Percentiles rank a stretch among this genome's conserved stretches.
These are phyloP conservation scores for Phytopythium litorale DNA, from an alignment of 352 stramenopile species.

Conservation along the genomic window DNA sequence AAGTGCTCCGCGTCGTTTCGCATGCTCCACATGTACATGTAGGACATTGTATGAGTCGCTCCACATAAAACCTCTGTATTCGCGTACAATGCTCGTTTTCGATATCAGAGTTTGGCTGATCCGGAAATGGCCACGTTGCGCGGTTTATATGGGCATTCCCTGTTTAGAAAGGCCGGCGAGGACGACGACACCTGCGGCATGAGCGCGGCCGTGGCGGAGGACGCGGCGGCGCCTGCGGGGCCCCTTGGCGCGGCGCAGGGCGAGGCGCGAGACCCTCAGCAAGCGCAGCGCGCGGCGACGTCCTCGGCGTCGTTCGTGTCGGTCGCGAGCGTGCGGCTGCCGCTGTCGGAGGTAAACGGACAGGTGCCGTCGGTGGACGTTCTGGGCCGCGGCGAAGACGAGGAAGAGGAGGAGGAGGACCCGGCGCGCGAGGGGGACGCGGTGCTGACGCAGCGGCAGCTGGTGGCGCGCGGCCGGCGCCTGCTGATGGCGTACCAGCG, in stretches of 20 bases:
- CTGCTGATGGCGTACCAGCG: slow-evolving; percentile 45
- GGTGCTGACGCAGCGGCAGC: slow-evolving; percentile 25
- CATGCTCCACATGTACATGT: not conserved
- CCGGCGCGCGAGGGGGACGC: not conserved
- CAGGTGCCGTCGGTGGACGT: not conserved
- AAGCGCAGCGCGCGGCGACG: not conserved
- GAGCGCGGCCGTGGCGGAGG: not conserved
- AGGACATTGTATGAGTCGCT: not conserved
- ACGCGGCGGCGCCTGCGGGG: not conserved
- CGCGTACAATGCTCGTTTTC: no score
- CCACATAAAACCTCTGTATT: not conserved
- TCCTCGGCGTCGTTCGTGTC: not conserved
- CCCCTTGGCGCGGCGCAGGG: not conserved
- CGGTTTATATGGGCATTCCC: not conserved
- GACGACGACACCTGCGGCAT: not conserved
- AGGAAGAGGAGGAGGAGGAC: not conserved
- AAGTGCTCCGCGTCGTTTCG: not conserved
- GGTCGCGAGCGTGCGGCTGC: not conserved
- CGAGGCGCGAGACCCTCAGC: not conserved
- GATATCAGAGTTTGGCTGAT: no score
- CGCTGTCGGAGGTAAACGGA: not conserved
- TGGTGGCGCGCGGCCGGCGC: slow-evolving; percentile 40
- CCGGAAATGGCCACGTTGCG: no score
- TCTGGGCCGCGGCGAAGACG: no score
- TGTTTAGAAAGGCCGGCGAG: not conserved